These are phyloP conservation scores for Boletus sensibilis DNA, from an alignment of 768 basidiomycete species.

Conservation along the genomic window DNA sequence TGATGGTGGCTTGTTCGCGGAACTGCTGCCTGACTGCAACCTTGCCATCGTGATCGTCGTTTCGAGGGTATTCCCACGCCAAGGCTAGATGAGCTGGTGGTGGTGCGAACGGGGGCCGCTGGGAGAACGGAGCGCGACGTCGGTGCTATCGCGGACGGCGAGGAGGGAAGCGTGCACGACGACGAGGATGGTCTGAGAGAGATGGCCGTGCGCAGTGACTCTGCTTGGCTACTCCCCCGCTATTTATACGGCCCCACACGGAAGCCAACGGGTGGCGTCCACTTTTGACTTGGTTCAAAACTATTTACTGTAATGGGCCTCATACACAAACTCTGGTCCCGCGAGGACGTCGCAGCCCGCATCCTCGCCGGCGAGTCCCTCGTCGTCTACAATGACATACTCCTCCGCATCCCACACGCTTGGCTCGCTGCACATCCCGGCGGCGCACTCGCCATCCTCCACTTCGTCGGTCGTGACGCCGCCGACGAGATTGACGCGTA, in stretches of 20 bases:
- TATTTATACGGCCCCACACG: slow-evolving; percentile 27
- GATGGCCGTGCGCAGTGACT: slow-evolving; percentile 2
- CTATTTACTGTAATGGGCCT: slow-evolving; percentile 34
- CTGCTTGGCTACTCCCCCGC: not conserved
- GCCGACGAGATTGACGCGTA: slow-evolving; percentile 93
- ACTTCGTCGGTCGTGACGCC: slow-evolving; percentile 94
- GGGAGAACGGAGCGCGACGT: slow-evolving; percentile 1
- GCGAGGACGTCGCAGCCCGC: slow-evolving; percentile 60
- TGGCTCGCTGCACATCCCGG: slow-evolving; percentile 94
- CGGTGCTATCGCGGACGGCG: slow-evolving; percentile 10
- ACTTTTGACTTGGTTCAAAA: not conserved
- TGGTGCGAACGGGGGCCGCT: not conserved
- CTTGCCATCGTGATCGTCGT: slow-evolving; percentile 21
- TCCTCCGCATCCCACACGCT: slow-evolving; percentile 61
- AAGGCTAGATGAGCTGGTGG: not conserved
- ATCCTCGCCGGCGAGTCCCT: slow-evolving; percentile 76
- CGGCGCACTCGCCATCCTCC: slow-evolving; percentile 82
- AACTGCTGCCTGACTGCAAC: slow-evolving; percentile 6
- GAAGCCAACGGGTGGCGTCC: not conserved
- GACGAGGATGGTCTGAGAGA: slow-evolving; percentile 7
- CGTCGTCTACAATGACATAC: slow-evolving; percentile 65
- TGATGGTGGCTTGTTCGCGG: slow-evolving; percentile 31
- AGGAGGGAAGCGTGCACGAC: slow-evolving; percentile 1
- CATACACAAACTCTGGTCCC: slow-evolving; percentile 37
- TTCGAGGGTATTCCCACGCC: slow-evolving; percentile 25